Evolutionary conservation across 352 stramenopile genomes (phyloP).

Genomic region (Ophiocytium majus): DNA sequence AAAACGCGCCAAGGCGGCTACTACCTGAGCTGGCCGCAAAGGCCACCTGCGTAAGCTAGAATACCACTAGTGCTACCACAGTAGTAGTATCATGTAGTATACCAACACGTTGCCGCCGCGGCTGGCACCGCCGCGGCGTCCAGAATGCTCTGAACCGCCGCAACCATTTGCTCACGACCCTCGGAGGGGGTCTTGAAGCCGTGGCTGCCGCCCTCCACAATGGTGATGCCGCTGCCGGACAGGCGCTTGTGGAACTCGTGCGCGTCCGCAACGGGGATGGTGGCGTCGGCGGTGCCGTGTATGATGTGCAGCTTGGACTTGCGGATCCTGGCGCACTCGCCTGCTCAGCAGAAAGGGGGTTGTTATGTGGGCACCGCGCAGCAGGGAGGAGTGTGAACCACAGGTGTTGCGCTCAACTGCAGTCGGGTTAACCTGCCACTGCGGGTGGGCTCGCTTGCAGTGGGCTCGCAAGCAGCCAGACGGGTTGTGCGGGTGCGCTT

Average conservation of each 20-base stretch:
- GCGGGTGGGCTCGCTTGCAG: too few species aligned
- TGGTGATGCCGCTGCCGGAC: slow-evolving; percentile 23
- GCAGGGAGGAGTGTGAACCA: not conserved
- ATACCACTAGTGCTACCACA: too few species aligned
- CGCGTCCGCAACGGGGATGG: slow-evolving; percentile 45
- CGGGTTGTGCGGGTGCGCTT: too few species aligned
- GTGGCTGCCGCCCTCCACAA: slow-evolving; percentile 43
- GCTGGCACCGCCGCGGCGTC: too few species aligned
- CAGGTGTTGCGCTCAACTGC: not conserved
- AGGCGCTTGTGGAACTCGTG: slow-evolving; percentile 37
- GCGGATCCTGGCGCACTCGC: not conserved
- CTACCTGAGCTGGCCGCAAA: too few species aligned
- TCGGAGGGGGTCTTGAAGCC: slow-evolving; percentile 21
- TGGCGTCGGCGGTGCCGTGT: slow-evolving; percentile 42
- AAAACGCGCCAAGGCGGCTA: too few species aligned
- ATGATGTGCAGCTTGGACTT: slow-evolving; percentile 44
- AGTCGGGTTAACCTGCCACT: too few species aligned
- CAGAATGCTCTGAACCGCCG: not conserved
- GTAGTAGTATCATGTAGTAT: too few species aligned
- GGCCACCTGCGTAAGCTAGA: too few species aligned
- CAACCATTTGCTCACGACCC: not conserved
- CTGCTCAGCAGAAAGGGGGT: not conserved
- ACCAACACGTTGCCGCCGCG: too few species aligned
- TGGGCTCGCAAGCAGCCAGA: too few species aligned
- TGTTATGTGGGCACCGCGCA: not conserved